A percentile compares a stretch with the other conserved stretches of the same genome.
phyloP scores from a whole-genome alignment of 2,329 filamentous ascomycete species.

The Stemphylium lycopersici region DNA sequence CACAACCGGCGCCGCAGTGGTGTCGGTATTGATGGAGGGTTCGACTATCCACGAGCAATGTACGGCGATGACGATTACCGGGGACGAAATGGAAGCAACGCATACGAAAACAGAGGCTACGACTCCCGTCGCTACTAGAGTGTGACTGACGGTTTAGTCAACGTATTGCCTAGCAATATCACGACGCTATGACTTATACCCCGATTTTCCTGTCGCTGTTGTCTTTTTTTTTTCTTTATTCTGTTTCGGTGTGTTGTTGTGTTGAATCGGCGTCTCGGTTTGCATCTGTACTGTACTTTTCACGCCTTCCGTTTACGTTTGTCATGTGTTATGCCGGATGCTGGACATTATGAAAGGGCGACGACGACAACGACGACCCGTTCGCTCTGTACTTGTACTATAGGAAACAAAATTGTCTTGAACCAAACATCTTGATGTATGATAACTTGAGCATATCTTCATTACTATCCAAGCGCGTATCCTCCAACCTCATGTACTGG shows the following conservation, averaged over 20 bases:
- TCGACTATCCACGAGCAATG: constrained; percentile 34
- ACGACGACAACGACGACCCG: too few relatives aligned
- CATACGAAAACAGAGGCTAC: constrained; percentile 38
- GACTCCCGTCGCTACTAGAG: constrained; percentile 39
- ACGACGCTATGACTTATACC: constrained; percentile 15
- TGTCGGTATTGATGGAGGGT: constrained; percentile 32
- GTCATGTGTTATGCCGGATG: not conserved
- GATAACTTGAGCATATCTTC: too few relatives aligned
- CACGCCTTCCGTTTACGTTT: not conserved
- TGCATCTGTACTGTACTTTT: not conserved
- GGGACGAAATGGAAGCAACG: constrained; percentile 29
- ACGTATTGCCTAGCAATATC: not conserved
- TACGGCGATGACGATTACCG: constrained; percentile 45
- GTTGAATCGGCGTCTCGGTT: not conserved
- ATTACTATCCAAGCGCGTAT: too few relatives aligned
- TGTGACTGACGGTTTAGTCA: not conserved
- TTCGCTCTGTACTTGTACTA: too few relatives aligned
- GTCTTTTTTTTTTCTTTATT: not conserved
- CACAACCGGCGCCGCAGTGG: constrained; percentile 35
- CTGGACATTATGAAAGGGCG: too few relatives aligned
- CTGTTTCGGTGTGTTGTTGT: not conserved
- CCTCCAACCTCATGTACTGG: too few relatives aligned
- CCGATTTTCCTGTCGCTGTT: not conserved
- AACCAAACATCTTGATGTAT: too few relatives aligned
- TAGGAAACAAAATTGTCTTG: too few relatives aligned